Conservation (phyloP, 257 asterid species). For the Phtheirospermum japonicum region DNA sequence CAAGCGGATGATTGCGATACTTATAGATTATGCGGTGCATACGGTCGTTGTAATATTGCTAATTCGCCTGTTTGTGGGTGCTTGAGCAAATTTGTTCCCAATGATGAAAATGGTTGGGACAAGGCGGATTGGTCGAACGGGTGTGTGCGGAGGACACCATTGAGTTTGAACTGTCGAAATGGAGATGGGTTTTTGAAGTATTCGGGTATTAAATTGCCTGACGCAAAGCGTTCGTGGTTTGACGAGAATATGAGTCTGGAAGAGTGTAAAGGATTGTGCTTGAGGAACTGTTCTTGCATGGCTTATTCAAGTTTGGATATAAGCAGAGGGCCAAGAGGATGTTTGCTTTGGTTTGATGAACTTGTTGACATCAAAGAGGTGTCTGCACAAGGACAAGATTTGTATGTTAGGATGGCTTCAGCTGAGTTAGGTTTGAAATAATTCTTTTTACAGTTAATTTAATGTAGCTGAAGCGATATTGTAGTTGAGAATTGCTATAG, state of each 20-base stretch:
- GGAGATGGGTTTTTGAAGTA: slow-evolving; percentile 31
- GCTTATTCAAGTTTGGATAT: slow-evolving; percentile 37
- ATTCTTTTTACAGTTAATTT: too few relatives aligned
- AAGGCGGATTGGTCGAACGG: slow-evolving; percentile 33
- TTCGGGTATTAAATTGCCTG: slow-evolving; percentile 35
- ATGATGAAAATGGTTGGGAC: slow-evolving; percentile 16
- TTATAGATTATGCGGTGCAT: slow-evolving; percentile 42
- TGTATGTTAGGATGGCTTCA: slow-evolving; percentile 31
- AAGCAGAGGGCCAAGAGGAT: slow-evolving; percentile 28
- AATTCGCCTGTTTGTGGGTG: slow-evolving; percentile 36
- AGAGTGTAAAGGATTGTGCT: slow-evolving; percentile 28
- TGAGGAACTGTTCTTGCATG: slow-evolving; percentile 32
- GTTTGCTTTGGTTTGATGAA: slow-evolving; percentile 39
- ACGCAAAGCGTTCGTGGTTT: slow-evolving; percentile 26
- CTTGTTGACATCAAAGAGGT: slow-evolving; percentile 31
- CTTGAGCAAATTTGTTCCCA: slow-evolving; percentile 35
- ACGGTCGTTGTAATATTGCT: slow-evolving; percentile 33
- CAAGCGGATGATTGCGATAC: slow-evolving; percentile 39
- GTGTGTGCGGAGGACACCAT: slow-evolving; percentile 25
- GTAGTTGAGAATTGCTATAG: too few relatives aligned
- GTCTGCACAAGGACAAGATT: slow-evolving; percentile 14
- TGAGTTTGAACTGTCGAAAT: slow-evolving; percentile 16
- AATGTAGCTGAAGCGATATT: too few relatives aligned
- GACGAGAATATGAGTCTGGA: slow-evolving; percentile 13
- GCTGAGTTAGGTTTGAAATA: slow-evolving; percentile 25